phyloP scores from a whole-genome alignment of 176 grass and related monocot species.

The Elaeis guineensis region DNA sequence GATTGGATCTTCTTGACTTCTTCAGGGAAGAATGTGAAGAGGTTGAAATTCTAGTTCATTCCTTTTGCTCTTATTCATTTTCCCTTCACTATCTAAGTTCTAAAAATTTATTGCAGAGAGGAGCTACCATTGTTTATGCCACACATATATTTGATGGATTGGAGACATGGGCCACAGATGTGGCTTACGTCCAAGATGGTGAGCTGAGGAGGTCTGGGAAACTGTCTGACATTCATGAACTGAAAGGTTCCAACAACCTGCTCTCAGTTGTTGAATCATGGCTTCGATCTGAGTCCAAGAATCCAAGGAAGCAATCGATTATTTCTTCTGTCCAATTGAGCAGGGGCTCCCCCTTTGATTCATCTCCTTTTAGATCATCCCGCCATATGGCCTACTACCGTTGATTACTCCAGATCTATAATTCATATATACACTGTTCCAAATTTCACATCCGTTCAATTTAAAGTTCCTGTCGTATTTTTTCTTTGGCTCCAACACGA shows the following conservation, averaged over 20 bases:
- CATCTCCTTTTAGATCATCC: constrained; percentile 74
- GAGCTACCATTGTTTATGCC: constrained; percentile 80
- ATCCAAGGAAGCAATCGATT: constrained; percentile 46
- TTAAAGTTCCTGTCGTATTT: no score
- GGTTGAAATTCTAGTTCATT: constrained; percentile 25
- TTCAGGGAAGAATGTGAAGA: constrained; percentile 94
- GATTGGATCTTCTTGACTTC: constrained; percentile 94
- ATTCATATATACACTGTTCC: no score
- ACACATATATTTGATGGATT: constrained; percentile 92
- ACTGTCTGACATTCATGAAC: constrained; percentile 43
- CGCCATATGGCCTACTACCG: constrained; percentile 98
- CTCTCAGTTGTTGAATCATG: constrained; percentile 79
- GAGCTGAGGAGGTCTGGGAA: constrained; percentile 54
- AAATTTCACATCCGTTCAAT: no score
- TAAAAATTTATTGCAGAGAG: constrained; percentile 37
- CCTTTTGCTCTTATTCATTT: constrained; percentile 2
- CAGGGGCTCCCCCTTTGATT: constrained; percentile 55
- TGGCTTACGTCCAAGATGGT: constrained; percentile 87
- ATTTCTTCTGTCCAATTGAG: constrained; percentile 24
- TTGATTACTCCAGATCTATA: constrained; percentile 25
- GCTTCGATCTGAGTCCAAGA: constrained; percentile 64
- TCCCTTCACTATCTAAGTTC: background rate
- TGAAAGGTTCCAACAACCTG: constrained; percentile 63
- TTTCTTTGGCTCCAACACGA: no score
- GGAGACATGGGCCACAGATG: constrained; percentile 69